These are phyloP conservation scores for Pilatotrama ljubarskyi DNA, from an alignment of 768 basidiomycete species.

Conservation along the genomic window DNA sequence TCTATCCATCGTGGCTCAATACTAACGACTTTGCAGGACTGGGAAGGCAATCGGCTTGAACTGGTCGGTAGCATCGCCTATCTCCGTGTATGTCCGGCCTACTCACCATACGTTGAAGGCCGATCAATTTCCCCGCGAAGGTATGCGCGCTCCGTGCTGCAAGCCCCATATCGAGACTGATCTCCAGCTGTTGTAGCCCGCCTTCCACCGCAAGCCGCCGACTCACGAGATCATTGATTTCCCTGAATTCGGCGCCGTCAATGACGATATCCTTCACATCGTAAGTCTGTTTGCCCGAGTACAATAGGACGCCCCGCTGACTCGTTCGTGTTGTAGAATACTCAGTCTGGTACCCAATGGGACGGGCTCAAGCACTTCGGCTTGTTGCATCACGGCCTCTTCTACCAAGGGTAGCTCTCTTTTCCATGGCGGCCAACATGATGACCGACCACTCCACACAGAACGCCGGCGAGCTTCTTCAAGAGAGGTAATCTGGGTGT, in stretches of 20 bases:
- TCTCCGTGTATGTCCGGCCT: neutral
- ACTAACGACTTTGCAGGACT: constrained; percentile 34
- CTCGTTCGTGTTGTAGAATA: constrained; percentile 51
- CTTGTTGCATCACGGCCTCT: constrained; percentile 49
- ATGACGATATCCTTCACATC: constrained; percentile 27
- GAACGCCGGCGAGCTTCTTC: constrained; percentile 45
- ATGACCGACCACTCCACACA: constrained; percentile 21
- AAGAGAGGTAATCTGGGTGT: constrained; percentile 46
- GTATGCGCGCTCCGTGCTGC: constrained; percentile 32
- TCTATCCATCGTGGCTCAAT: neutral
- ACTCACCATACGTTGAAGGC: constrained; percentile 41
- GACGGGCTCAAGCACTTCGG: constrained; percentile 65
- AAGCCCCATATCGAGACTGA: neutral
- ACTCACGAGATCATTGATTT: constrained; percentile 45
- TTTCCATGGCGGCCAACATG: neutral
- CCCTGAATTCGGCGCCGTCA: constrained; percentile 23
- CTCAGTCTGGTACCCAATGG: constrained; percentile 72
- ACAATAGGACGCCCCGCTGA: neutral
- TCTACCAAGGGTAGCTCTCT: constrained; percentile 57
- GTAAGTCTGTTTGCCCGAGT: constrained; percentile 3
- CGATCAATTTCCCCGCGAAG: constrained; percentile 65
- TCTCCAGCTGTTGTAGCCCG: constrained; percentile 41
- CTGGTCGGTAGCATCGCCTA: constrained; percentile 45
- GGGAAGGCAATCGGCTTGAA: constrained; percentile 61
- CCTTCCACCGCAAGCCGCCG: constrained; percentile 56